Evolutionary conservation across 2,329 filamentous ascomycete species (phyloP).

Genomic region (Colletotrichum salicis): DNA sequence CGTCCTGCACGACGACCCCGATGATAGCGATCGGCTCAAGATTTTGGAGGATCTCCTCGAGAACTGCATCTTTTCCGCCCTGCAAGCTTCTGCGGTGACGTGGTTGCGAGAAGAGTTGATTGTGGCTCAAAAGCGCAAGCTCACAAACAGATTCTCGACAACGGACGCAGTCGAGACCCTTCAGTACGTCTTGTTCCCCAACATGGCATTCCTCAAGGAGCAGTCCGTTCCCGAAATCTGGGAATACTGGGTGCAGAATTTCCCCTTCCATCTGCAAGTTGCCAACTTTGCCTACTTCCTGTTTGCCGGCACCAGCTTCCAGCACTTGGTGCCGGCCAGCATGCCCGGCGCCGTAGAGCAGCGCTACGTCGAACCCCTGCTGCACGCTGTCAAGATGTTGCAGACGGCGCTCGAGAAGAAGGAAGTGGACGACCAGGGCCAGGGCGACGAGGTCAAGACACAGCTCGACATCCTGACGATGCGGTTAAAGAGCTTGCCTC

Average conservation of each 20-base stretch:
- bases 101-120: constrained; percentile 74
- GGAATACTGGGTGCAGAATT: constrained; percentile 61
- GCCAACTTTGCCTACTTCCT: constrained; percentile 70
- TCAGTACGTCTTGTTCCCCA: constrained; percentile 71
- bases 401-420: constrained; percentile 45
- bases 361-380: constrained; percentile 66
- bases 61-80: constrained; percentile 70
- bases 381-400: constrained; percentile 53
- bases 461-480: constrained; percentile 56
- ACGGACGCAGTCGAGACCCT: constrained; percentile 67
- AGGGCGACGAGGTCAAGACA: constrained; percentile 45
- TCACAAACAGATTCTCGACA: constrained; percentile 55
- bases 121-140: constrained; percentile 49
- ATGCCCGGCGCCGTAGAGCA: constrained; percentile 69
- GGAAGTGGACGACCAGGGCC: constrained; percentile 42
- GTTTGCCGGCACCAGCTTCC: constrained; percentile 58
- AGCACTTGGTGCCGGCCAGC: constrained; percentile 62
- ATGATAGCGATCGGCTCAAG: constrained; percentile 66
- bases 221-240: constrained; percentile 54
- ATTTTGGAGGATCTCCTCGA: constrained; percentile 74
- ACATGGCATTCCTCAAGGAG: constrained; percentile 59
- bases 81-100: constrained; percentile 71
- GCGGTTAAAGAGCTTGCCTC: constrained; percentile 52
- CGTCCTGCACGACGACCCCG: constrained; percentile 68
- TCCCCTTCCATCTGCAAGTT: constrained; percentile 67